A percentile compares a stretch with the other conserved stretches of the same genome.
Evolutionary conservation across 2,329 filamentous ascomycete species (phyloP).

Genomic region (Ceratocystis huliohia): DNA sequence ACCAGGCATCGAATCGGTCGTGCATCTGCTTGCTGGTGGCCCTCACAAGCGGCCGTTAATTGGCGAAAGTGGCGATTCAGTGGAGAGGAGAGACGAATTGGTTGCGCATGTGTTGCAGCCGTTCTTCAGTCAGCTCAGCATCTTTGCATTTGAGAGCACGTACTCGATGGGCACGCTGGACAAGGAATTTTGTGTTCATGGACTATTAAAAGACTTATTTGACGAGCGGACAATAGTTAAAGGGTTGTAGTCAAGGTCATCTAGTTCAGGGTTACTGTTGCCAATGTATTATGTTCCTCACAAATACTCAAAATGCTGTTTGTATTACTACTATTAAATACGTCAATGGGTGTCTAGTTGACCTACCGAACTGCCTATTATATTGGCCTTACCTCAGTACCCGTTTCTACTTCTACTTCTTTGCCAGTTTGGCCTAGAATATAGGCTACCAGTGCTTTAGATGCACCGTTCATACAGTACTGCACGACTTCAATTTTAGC

Average conservation of each 20-base stretch:
- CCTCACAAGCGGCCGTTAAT: constrained; percentile 38
- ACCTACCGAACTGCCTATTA: neutral
- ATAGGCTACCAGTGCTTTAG: constrained; percentile 64
- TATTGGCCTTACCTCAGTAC: no score
- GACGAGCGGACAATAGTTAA: constrained; percentile 59
- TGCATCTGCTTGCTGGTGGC: constrained; percentile 29
- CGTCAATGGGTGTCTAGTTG: neutral
- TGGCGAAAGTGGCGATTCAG: constrained; percentile 39
- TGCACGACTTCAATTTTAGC: constrained; percentile 63
- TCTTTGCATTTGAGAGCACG: constrained; percentile 82
- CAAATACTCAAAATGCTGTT: neutral
- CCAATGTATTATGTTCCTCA: neutral
- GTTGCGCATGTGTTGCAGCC: constrained; percentile 68
- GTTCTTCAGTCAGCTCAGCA: constrained; percentile 84
- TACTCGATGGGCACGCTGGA: constrained; percentile 71
- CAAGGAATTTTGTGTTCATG: constrained; percentile 47
- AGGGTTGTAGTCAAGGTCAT: constrained; percentile 34
- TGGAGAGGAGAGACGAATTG: constrained; percentile 53
- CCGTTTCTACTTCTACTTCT: neutral
- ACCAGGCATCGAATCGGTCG: constrained; percentile 28
- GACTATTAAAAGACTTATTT: constrained; percentile 62
- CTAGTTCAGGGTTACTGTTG: neutral
- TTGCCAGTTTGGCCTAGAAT: constrained; percentile 31
- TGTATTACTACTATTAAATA: neutral
- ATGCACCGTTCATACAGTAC: constrained; percentile 82